These are phyloP conservation scores for Favolaschia claudopus DNA, from an alignment of 768 basidiomycete genomes.

Conservation along the genomic window DNA sequence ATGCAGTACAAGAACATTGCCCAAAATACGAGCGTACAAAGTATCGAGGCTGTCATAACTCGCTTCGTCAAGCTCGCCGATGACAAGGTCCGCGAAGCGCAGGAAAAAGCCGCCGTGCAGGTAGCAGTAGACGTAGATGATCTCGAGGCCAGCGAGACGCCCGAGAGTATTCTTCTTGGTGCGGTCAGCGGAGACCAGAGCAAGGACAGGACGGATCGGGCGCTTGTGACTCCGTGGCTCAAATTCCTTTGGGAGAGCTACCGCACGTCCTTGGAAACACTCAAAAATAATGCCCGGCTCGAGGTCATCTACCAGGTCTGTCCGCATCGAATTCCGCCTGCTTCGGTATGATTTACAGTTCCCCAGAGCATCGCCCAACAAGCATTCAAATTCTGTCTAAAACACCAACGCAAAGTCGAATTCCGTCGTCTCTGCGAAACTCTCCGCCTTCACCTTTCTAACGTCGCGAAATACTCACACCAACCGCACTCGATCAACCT, in stretches of 20 bases:
- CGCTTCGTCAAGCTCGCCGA: conserved; percentile 84
- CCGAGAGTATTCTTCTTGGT: conserved; percentile 88
- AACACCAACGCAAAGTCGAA: conserved; percentile 93
- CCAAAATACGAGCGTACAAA: conserved; percentile 89
- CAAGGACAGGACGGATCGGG: conserved; percentile 93
- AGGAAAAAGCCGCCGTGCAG: conserved; percentile 84
- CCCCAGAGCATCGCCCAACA: conserved; percentile 91
- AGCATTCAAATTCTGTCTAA: conserved; percentile 96
- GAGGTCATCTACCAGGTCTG: conserved; percentile 94
- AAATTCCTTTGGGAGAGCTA: conserved; percentile 99
- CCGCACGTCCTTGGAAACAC: conserved; percentile 91
- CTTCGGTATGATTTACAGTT: too few species aligned
- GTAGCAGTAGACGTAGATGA: conserved; percentile 88
- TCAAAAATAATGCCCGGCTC: conserved; percentile 93
- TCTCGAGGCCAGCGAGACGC: conserved; percentile 94
- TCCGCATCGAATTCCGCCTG: conserved; percentile 10
- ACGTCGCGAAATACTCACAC: conserved; percentile 94
- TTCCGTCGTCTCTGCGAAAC: conserved; percentile 97
- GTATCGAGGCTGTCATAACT: conserved; percentile 91
- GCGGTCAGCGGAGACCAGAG: conserved; percentile 91
- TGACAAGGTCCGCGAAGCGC: conserved; percentile 83
- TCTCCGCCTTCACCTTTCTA: conserved; percentile 91
- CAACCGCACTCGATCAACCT: conserved; percentile 96
- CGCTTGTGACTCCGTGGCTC: conserved; percentile 96
- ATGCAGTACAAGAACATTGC: conserved; percentile 99